phyloP scores from a whole-genome alignment of 805 yeast genomes.

The Myxozyma neotropica region DNA sequence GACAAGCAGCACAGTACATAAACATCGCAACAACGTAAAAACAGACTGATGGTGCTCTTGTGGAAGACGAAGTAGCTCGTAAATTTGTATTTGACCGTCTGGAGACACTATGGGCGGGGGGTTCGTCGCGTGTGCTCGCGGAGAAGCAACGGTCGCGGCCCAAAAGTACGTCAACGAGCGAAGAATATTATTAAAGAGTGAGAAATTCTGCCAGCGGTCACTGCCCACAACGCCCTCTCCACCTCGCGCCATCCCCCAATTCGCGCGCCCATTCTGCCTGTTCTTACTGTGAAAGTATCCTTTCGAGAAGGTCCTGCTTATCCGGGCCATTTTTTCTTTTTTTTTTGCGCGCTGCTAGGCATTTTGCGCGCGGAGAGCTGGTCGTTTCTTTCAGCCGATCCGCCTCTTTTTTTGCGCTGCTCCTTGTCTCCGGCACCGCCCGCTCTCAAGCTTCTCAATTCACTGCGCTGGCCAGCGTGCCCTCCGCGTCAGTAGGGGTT shows the following conservation, averaged over 20 bases:
- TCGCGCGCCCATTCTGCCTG: not conserved
- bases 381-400: not conserved
- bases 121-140: no score
- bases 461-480: constrained; percentile 2
- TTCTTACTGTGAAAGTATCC: not conserved
- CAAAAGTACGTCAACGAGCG: not conserved
- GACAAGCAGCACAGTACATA: no score
- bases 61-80: no score
- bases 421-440: not conserved
- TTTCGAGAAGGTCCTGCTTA: not conserved
- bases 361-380: not conserved
- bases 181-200: not conserved
- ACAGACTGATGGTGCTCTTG: no score
- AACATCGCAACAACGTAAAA: no score
- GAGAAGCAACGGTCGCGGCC: constrained; percentile 10
- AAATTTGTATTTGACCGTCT: no score
- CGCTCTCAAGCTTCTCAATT: not conserved
- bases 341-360: not conserved
- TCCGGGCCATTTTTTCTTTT: not conserved
- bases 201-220: constrained; percentile 5
- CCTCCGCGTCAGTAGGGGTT: not conserved
- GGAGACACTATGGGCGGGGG: no score
- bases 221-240: not conserved
- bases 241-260: not conserved
- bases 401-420: not conserved